A percentile compares a stretch with the other conserved stretches of the same genome.
phyloP scores from a whole-genome alignment of 192 early-diverging fungal species.

The Phlyctochytrium arcticum region DNA sequence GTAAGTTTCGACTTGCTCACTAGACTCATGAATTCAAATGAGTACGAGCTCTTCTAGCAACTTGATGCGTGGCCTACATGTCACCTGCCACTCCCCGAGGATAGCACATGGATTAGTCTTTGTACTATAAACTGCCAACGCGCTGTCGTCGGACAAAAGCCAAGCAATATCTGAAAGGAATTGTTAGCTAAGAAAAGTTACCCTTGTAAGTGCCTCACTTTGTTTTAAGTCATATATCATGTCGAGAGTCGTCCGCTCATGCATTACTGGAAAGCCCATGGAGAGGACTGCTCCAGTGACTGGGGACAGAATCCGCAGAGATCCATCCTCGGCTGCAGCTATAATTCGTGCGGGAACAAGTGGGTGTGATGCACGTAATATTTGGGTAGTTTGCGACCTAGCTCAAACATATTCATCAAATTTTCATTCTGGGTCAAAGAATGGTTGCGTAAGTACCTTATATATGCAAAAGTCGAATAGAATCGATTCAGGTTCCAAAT shows the following conservation, averaged over 20 bases:
- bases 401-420: background rate
- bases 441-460: conserved; percentile 12
- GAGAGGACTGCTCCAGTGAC: conserved; percentile 41
- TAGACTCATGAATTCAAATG: no score
- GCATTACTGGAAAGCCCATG: conserved; percentile 45
- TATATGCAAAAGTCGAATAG: conserved; percentile 35
- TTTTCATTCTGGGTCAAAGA: background rate
- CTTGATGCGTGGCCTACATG: background rate
- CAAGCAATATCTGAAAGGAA: conserved; percentile 34
- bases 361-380: conserved; percentile 14
- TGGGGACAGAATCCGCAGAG: conserved; percentile 40
- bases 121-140: conserved; percentile 38
- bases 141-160: conserved; percentile 35
- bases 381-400: conserved; percentile 15
- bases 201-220: conserved; percentile 22
- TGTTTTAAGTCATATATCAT: conserved; percentile 38
- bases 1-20: conserved; percentile 22
- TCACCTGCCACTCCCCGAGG: conserved; percentile 32
- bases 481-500: conserved; percentile 49
- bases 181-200: background rate
- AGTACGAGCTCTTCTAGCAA: background rate
- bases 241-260: conserved; percentile 24
- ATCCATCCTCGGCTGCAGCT: conserved; percentile 34
- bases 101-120: conserved; percentile 39
- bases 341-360: conserved; percentile 34